Percentiles rank a stretch among this genome's conserved stretches.
phyloP scores from a whole-genome alignment of 345 rosid species.

The Eucalyptus cloeziana region DNA sequence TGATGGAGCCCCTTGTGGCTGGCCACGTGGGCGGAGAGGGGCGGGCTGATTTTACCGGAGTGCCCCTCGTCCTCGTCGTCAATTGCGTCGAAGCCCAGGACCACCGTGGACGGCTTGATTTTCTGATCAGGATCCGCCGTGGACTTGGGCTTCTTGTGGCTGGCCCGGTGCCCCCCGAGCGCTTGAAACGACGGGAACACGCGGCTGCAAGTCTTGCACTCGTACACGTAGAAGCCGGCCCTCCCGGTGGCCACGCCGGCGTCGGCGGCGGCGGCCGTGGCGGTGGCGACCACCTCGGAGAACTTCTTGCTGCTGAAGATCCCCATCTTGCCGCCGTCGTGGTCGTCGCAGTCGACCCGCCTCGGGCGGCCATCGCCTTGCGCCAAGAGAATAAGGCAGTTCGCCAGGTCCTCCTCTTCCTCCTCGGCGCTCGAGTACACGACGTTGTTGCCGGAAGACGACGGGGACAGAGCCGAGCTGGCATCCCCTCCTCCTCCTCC shows the following conservation, averaged over 20 bases:
- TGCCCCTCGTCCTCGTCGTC: background rate
- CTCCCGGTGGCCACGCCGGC: background rate
- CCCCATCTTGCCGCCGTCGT: background rate
- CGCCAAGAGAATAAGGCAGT: constrained; percentile 79
- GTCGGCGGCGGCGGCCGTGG: background rate
- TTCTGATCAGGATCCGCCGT: background rate
- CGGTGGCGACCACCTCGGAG: constrained; percentile 3
- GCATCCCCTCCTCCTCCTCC: background rate
- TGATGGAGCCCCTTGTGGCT: background rate
- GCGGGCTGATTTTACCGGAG: background rate
- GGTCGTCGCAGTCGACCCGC: background rate
- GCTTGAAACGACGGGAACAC: constrained; percentile 92
- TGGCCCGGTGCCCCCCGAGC: constrained; percentile 91
- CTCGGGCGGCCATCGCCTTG: constrained; percentile 23
- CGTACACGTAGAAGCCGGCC: constrained; percentile 54
- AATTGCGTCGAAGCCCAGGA: background rate
- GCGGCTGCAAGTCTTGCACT: constrained; percentile 88
- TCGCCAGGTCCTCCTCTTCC: constrained; percentile 91
- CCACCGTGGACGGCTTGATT: background rate
- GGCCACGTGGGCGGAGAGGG: background rate
- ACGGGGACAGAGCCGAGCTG: background rate
- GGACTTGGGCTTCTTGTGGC: constrained; percentile 62
- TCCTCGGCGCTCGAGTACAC: constrained; percentile 28
- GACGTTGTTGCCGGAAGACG: background rate
- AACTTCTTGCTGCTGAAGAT: constrained; percentile 11